Percentiles rank a stretch among this genome's conserved stretches.
Evolutionary conservation across 2,329 filamentous ascomycete genomes (phyloP).

Genomic region (Microdochium trichocladiopsis): DNA sequence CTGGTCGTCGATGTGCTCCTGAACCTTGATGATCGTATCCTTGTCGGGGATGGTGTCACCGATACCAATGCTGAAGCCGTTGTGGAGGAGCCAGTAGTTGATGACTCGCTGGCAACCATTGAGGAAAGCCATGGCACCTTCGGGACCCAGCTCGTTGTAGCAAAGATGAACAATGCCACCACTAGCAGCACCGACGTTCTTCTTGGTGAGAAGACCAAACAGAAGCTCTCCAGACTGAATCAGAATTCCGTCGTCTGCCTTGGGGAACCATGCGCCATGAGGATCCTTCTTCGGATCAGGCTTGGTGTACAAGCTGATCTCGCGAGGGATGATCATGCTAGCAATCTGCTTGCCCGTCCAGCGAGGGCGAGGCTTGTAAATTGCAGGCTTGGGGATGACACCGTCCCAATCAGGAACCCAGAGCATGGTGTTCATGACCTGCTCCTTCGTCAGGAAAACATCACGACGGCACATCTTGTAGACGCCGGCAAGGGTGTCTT

Average conservation of each 20-base stretch:
- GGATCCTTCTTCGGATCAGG: conserved; percentile 51
- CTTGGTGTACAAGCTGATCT: conserved; percentile 71
- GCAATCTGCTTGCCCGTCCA: conserved; percentile 99
- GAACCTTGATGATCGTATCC: conserved; percentile 75
- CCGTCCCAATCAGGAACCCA: conserved; percentile 99
- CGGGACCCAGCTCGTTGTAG: conserved; percentile 87
- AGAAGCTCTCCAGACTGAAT: conserved; percentile 85
- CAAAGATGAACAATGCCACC: conserved; percentile 93
- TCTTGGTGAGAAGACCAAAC: conserved; percentile 88
- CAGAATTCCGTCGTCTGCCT: conserved; percentile 70
- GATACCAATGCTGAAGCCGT: conserved; percentile 96
- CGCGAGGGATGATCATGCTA: conserved; percentile 82
- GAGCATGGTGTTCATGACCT: conserved; percentile 94
- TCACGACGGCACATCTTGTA: conserved; percentile 97
- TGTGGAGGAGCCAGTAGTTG: conserved; percentile 94
- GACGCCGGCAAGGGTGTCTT: conserved; percentile 91
- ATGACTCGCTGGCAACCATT: conserved; percentile 92
- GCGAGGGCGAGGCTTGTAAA: conserved; percentile 81
- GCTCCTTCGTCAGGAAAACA: conserved; percentile 80
- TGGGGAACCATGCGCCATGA: conserved; percentile 34
- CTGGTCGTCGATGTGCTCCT: conserved; percentile 70
- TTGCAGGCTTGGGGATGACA: conserved; percentile 85
- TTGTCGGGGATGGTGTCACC: conserved; percentile 95
- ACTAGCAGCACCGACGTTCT: conserved; percentile 81
- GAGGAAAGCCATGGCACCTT: conserved; percentile 87